phyloP scores from a whole-genome alignment of 306 rosid species.

The Lupinus albus region DNA sequence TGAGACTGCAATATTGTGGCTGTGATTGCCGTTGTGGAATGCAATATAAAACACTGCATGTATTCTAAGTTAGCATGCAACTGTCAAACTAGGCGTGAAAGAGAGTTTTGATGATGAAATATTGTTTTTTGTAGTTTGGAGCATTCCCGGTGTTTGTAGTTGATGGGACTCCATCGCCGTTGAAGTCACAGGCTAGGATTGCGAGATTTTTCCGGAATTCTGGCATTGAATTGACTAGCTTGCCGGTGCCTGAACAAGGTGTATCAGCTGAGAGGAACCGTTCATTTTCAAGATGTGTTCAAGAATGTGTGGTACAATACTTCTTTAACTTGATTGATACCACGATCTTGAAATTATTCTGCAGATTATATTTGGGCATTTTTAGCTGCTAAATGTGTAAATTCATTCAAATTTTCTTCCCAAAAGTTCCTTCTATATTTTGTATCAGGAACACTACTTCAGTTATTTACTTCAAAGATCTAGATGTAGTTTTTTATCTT shows the following conservation, averaged over 20 bases:
- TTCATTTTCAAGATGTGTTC: conserved; percentile 60
- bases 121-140: conserved; percentile 68
- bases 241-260: conserved; percentile 60
- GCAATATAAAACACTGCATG: no score
- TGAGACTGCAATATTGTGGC: no score
- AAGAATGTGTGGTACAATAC: conserved; percentile 80
- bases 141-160: conserved; percentile 81
- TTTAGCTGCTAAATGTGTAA: conserved; percentile 12
- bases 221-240: conserved; percentile 62
- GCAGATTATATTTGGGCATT: conserved; percentile 18
- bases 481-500: conserved; percentile 36
- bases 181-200: conserved; percentile 75
- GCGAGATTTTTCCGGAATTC: conserved; percentile 66
- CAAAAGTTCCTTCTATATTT: conserved; percentile 14
- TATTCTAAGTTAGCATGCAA: conserved; percentile 10
- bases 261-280: conserved; percentile 69
- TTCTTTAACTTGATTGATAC: conserved; percentile 33
- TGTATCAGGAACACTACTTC: conserved; percentile 17
- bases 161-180: conserved; percentile 81
- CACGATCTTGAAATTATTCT: conserved; percentile 14
- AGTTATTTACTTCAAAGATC: conserved; percentile 23
- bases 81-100: not conserved
- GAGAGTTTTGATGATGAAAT: conserved; percentile 34
- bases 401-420: conserved; percentile 10
- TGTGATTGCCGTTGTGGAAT: no score